Conservation (phyloP, 177 flowering plant genomes). For the Vitis hybrid region DNA sequence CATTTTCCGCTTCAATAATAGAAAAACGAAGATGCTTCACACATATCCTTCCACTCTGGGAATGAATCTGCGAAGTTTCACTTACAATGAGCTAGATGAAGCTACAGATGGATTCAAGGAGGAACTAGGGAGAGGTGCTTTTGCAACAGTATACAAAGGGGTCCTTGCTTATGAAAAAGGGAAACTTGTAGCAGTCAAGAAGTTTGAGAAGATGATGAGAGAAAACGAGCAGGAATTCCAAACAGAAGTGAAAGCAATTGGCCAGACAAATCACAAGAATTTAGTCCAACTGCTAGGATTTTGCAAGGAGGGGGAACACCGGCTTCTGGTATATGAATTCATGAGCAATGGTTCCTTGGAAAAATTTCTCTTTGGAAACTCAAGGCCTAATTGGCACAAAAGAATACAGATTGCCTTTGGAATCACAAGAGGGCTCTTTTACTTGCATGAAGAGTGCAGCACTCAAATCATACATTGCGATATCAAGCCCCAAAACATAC, state of each 20-base stretch:
- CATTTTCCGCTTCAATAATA: not conserved
- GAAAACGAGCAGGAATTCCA: constrained; percentile 17
- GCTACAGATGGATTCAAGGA: constrained; percentile 22
- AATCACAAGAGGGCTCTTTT: constrained; percentile 28
- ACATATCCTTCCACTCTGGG: not conserved
- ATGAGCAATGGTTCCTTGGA: constrained; percentile 31
- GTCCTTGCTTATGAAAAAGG: not conserved
- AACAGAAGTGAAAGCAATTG: constrained; percentile 17
- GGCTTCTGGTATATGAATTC: constrained; percentile 23
- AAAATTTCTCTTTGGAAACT: constrained; percentile 19
- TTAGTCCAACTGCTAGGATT: constrained; percentile 20
- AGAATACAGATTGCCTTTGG: constrained; percentile 23
- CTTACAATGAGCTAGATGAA: constrained; percentile 13
- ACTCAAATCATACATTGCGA: constrained; percentile 35
- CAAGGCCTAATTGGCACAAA: constrained; percentile 26
- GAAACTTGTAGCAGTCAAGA: constrained; percentile 13
- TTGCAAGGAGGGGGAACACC: constrained; percentile 27
- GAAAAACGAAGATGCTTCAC: not conserved
- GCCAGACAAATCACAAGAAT: constrained; percentile 27
- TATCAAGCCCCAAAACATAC: constrained; percentile 36
- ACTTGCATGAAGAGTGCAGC: constrained; percentile 34
- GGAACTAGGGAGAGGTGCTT: constrained; percentile 23
- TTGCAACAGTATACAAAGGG: constrained; percentile 22
- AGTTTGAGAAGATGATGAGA: constrained; percentile 5
- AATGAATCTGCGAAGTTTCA: constrained; percentile 10